Evolutionary conservation across 2,329 filamentous ascomycete genomes (phyloP).

Genomic region (Trichoderma cornu-damae): DNA sequence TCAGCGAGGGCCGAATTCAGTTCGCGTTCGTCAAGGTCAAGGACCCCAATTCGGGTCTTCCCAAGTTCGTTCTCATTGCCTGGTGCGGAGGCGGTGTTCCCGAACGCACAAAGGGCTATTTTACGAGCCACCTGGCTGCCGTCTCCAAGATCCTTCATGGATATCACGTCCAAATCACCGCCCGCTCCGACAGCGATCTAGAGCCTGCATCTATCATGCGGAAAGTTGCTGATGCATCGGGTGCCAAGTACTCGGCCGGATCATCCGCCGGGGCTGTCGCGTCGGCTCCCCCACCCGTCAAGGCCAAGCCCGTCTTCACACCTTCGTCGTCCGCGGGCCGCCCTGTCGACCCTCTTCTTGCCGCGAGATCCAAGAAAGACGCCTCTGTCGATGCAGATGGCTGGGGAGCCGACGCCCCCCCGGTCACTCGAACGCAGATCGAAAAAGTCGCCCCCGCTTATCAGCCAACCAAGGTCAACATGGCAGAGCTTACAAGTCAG

Average conservation of each 20-base stretch:
- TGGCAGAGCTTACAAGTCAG: conserved; percentile 75
- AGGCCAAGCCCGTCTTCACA: conserved; percentile 88
- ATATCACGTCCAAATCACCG: conserved; percentile 96
- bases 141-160: conserved; percentile 91
- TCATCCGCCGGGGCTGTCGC: conserved; percentile 50
- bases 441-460: conserved; percentile 93
- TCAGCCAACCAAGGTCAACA: conserved; percentile 91
- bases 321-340: conserved; percentile 56
- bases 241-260: conserved; percentile 82
- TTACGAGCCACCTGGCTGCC: conserved; percentile 85
- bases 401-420: conserved; percentile 94
- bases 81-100: conserved; percentile 98
- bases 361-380: conserved; percentile 57
- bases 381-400: conserved; percentile 72
- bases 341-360: conserved; percentile 61
- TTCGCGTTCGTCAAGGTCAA: conserved; percentile 97
- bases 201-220: conserved; percentile 83
- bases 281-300: conserved; percentile 61
- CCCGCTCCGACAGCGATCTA: conserved; percentile 83
- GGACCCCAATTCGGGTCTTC: conserved; percentile 82
- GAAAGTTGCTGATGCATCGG: conserved; percentile 91
- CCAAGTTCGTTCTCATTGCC: conserved; percentile 88
- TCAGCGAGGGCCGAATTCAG: conserved; percentile 93
- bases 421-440: conserved; percentile 75
- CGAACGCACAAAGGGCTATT: conserved; percentile 98